Evolutionary conservation across 2,329 filamentous ascomycete genomes (phyloP).

Genomic region (Colletotrichum sidae): DNA sequence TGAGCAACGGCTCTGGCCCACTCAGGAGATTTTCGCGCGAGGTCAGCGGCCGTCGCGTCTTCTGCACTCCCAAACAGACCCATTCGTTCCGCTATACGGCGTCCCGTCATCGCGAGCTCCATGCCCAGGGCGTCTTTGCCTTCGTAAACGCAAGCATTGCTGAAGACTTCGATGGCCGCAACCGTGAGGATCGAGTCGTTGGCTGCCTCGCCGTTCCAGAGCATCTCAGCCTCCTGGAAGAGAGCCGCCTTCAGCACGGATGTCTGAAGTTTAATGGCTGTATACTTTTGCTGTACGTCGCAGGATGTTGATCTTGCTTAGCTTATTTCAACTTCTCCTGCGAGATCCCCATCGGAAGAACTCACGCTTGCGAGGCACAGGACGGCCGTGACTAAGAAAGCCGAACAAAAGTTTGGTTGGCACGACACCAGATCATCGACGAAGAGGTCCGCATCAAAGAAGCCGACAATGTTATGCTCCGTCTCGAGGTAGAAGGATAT

Average conservation of each 20-base stretch:
- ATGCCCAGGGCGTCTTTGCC: neutral
- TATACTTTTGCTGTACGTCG: neutral
- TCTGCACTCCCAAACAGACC: slow-evolving; percentile 46
- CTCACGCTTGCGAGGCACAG: neutral
- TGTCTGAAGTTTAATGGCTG: slow-evolving; percentile 46
- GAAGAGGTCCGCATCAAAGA: slow-evolving; percentile 49
- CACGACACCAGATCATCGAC: slow-evolving; percentile 45
- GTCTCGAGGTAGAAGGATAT: slow-evolving; percentile 51
- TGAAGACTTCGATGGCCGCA: slow-evolving; percentile 39
- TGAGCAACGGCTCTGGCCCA: slow-evolving; percentile 40
- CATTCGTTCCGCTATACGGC: slow-evolving; percentile 38
- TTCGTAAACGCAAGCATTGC: slow-evolving; percentile 40
- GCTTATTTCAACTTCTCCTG: neutral
- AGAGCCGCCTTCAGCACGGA: slow-evolving; percentile 46
- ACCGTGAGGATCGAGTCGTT: slow-evolving; percentile 41
- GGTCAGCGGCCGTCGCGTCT: slow-evolving; percentile 48
- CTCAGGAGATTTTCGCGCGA: slow-evolving; percentile 44
- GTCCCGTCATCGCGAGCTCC: neutral
- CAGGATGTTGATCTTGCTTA: neutral
- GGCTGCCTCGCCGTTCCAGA: slow-evolving; percentile 18
- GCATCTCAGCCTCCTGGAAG: neutral
- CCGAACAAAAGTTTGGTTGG: slow-evolving; percentile 45
- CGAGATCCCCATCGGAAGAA: neutral
- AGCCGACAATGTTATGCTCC: slow-evolving; percentile 51
- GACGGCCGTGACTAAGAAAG: slow-evolving; percentile 44